These are phyloP conservation scores for Cercospora citrullina DNA, from an alignment of 2,329 filamentous ascomycete species.

Conservation along the genomic window DNA sequence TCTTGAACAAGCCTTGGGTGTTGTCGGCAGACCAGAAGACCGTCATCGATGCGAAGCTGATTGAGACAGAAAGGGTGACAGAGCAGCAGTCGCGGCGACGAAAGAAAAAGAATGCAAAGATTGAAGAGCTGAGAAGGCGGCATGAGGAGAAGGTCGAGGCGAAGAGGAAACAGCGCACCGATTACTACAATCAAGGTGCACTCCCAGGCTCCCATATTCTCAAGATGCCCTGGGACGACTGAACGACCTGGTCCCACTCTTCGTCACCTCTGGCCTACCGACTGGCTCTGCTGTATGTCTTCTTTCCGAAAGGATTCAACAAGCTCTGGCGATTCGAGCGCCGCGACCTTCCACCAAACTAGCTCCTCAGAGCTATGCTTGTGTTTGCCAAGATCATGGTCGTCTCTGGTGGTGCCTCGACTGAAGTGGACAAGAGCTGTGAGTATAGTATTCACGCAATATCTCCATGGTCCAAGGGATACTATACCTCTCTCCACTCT, in stretches of 20 bases:
- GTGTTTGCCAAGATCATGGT: background rate
- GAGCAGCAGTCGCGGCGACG: constrained; percentile 38
- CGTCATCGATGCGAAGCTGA: constrained; percentile 43
- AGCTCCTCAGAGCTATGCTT: background rate
- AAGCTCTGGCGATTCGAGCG: background rate
- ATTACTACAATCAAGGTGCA: constrained; percentile 41
- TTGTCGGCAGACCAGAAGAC: constrained; percentile 48
- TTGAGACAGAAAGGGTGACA: constrained; percentile 40
- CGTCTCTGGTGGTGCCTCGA: background rate
- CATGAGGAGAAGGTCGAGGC: constrained; percentile 42
- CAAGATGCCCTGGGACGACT: constrained; percentile 26
- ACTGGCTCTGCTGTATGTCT: background rate
- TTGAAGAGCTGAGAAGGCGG: constrained; percentile 38
- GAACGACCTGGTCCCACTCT: background rate
- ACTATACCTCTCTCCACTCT: background rate
- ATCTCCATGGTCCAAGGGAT: background rate
- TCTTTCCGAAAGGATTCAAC: background rate
- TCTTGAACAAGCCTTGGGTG: constrained; percentile 57
- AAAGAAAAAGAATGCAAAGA: constrained; percentile 39
- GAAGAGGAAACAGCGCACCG: constrained; percentile 45
- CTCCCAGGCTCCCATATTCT: constrained; percentile 31
- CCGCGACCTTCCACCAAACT: constrained; percentile 8
- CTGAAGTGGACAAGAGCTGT: background rate
- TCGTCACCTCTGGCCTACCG: background rate
- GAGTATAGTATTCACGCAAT: background rate